Evolutionary conservation across 2,329 filamentous ascomycete genomes (phyloP), one percentile per base, ranked within the genome.

Genomic region (Mariannaea elegans): DNA sequence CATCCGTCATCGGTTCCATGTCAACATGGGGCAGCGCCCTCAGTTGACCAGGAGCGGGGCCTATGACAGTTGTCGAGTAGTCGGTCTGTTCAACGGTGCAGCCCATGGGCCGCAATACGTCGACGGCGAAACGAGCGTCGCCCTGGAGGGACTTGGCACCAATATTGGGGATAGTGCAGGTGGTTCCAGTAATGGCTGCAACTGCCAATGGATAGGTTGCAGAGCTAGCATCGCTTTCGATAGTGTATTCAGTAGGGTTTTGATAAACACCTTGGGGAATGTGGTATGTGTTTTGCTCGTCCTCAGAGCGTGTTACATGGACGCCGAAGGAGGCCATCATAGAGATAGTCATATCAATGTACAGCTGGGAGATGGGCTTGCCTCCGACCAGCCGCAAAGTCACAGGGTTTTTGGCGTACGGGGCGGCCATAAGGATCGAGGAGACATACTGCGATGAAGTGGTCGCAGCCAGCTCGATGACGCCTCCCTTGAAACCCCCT

Each of bases 1-100:
- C 95, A 77, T 99, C 95, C 0, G 95, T 99, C 95, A 99, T 99
- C 1, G 94, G 91, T 76, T 98, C 95, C 95, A 99, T 99, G 72
- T 99, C 94, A 24, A 99, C 88, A 59, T 94, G 90, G 16, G 88
- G 80, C 12, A 99, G 80, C 1, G 92, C 90, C 68, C 88, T 88
- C 36, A 99, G 80, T 14, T 84, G 78, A 10, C 95, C 94, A 55
- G 83, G 77, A 2, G 85, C 78, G n/a, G 95, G 95, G 1, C 95
- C 95, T 8, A 90, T 97, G 8, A 99, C 95, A 0, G 94, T 98
- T 1, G 95, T 99, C 1, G 94, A 96, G 16, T 84, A 88, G 53
- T 87, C 87, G 0, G 90, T 92, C 77, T 99, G 95, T 67, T 92
- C 84, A 6, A 99, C 95, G 3, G 82, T 85, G 77, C 95, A 99